A percentile compares a stretch with the other conserved stretches of the same genome.
Conservation (phyloP, 352 stramenopile species). For the Pythium inflatum region DNA sequence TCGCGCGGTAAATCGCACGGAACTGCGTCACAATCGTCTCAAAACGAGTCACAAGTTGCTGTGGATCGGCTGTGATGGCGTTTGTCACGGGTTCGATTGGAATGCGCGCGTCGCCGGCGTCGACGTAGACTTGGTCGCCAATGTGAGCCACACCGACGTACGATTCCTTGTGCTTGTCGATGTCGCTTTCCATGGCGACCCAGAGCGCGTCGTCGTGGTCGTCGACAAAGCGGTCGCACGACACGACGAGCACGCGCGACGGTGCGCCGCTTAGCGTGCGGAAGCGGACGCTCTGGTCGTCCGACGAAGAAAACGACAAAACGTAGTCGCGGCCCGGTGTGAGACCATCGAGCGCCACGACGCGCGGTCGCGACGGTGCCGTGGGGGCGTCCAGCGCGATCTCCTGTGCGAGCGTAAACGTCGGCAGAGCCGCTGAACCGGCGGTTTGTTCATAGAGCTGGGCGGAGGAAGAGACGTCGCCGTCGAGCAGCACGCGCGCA, state of each 20-base stretch:
- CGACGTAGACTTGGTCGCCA: slow-evolving; percentile 39
- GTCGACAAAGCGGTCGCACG: slow-evolving; percentile 67
- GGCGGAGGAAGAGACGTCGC: neutral
- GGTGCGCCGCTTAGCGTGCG: slow-evolving; percentile 26
- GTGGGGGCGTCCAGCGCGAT: neutral
- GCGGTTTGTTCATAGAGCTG: neutral
- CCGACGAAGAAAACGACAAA: slow-evolving; percentile 36
- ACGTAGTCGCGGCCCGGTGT: slow-evolving; percentile 44
- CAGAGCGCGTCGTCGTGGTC: slow-evolving; percentile 70
- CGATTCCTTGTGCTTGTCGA: slow-evolving; percentile 30
- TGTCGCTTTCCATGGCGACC: slow-evolving; percentile 48
- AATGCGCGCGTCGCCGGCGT: slow-evolving; percentile 5
- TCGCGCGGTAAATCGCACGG: slow-evolving; percentile 60
- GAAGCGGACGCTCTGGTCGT: slow-evolving; percentile 43
- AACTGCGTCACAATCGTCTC: slow-evolving; percentile 45
- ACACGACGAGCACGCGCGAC: slow-evolving; percentile 46
- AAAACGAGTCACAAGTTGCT: slow-evolving; percentile 21
- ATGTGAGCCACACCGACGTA: slow-evolving; percentile 32
- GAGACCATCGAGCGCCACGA: slow-evolving; percentile 42
- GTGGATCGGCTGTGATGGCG: neutral
- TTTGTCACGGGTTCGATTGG: neutral
- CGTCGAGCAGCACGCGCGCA: slow-evolving; percentile 28
- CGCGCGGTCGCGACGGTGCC: slow-evolving; percentile 17
- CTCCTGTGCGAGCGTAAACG: neutral
- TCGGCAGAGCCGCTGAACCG: neutral